Evolutionary conservation across 306 rosid genomes (phyloP), one percentile per base, ranked within the genome.

Genomic region (Biancaea sappan): DNA sequence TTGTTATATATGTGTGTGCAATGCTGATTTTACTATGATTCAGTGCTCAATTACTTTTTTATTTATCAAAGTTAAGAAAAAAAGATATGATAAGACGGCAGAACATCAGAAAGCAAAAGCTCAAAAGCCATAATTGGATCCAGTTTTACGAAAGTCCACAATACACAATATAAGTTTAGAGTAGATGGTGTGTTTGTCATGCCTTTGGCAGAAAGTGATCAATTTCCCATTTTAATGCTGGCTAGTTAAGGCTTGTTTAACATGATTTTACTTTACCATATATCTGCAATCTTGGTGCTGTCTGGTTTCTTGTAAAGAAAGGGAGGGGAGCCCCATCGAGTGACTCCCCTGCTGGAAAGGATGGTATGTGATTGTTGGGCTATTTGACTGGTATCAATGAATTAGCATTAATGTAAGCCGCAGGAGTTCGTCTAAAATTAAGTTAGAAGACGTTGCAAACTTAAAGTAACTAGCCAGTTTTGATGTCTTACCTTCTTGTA

Each of bases 361-460:
- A 8, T 5, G 7, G 7, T 0, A 8, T 5, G 38, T 35, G 1
- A 5, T 5, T 0, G 38, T 1, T 35, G 38, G 1, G 22, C 28
- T 66, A 41, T 38, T 6, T 54, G 15, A 5, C 18, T 52, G 48
- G 61, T 24, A 31, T 37, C 51, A 44, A 66, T 73, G 37, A 68
- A 22, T 46, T 34, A 6, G 14, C 60, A 9, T 14, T 56, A 2
- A 15, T 68, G 15, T 32, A 32, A 47, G 40, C 75, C 7, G 37
- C 57, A 47, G 22, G 14, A 22, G 57, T 34, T 46, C 11, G 52
- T 29, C 53, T 41, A 47, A 48, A 67, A 48, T 64, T 58, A 8
- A 47, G 70, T 60, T 31, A 26, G 50, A 48, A 50, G 71, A 57
- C 32, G 9, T 74, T 24, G 26, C 26, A 18, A 60, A 60, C 72